Evolutionary conservation across 2,329 filamentous ascomycete genomes (phyloP).

Genomic region (Kalmusia sp.): DNA sequence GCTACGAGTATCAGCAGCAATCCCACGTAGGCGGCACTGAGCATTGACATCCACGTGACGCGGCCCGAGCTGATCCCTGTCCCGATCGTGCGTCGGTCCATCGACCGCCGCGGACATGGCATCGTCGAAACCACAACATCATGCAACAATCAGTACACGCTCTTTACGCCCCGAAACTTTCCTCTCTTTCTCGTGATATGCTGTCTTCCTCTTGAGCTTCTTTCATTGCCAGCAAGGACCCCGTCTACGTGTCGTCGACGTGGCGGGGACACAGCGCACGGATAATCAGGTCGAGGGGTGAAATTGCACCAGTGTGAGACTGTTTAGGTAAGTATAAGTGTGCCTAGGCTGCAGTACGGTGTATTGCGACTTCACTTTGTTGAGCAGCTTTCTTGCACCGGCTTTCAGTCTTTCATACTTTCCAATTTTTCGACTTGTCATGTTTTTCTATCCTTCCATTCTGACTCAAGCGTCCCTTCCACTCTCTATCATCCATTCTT

Average conservation of each 20-base stretch:
- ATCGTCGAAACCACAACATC: conserved; percentile 15
- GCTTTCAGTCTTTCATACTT: neutral
- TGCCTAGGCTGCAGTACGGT: neutral
- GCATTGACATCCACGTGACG: conserved; percentile 14
- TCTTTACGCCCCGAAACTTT: neutral
- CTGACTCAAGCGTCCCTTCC: neutral
- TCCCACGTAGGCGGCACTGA: no score
- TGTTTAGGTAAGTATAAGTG: conserved; percentile 4
- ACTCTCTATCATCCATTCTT: neutral
- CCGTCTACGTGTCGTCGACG: conserved; percentile 15
- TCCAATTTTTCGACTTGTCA: neutral
- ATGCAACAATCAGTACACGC: conserved; percentile 11
- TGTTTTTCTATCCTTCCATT: no score
- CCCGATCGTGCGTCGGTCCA: neutral
- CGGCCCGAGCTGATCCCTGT: conserved; percentile 8
- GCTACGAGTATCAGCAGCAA: no score
- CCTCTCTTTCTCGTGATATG: conserved; percentile 6
- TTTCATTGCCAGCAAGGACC: conserved; percentile 5
- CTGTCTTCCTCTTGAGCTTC: conserved; percentile 1
- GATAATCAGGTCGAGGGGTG: conserved; percentile 1
- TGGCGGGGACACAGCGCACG: conserved; percentile 19
- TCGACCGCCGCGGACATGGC: neutral
- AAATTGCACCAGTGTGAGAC: no score
- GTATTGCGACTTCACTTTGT: neutral
- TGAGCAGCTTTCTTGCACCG: neutral